Evolutionary conservation across 805 yeast genomes (phyloP), one percentile per base, ranked within the genome.

Genomic region (Myxozyma mucilagina): DNA sequence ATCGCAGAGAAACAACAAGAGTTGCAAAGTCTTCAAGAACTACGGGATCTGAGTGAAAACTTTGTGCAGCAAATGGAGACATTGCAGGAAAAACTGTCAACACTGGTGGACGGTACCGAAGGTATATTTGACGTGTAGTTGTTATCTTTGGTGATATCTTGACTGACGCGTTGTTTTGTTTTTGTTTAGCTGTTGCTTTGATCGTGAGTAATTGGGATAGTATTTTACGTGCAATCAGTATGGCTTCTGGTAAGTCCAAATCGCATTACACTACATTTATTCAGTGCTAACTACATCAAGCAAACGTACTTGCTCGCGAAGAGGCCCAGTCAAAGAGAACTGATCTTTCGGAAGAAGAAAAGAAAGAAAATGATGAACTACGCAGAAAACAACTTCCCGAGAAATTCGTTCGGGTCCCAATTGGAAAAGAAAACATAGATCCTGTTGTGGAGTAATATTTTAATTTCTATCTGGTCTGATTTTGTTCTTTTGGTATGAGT

Each of bases 121-220:
- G 65, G 67, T 63, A 34, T 13, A 43, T 16, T 43, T 41, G 45
- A 41, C 45, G 45, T 20, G 45, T n/a, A n/a, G 3, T 10, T 2
- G 10, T 16, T 20, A 20, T 41, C 1, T 13, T 9, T 41, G 45
- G 43, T 4, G 38, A 13, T 18, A 13, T 11, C 9, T 38, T 7
- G n/a, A 35, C 56, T 41, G 29, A 54, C 54, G 24, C 34, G 42
- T 38, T 52, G 32, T 24, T 29, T 24, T 24, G 29, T 24, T 24
- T 24, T 24, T 24, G 29, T 24, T 8, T 50, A 63, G 67, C 65
- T 44, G 67, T 63, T n/a, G 67, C 67, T 31, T 47, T 60, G 34
- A 47, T 63, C n/a, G 56, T 63, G 18, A 61, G 62, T 41, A 60
- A 63, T 32, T 63, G 67, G 67, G 62, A 63, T 29, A 63, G 65